Conservation (phyloP, 805 yeast species). For the Metschnikowia shivogae region DNA sequence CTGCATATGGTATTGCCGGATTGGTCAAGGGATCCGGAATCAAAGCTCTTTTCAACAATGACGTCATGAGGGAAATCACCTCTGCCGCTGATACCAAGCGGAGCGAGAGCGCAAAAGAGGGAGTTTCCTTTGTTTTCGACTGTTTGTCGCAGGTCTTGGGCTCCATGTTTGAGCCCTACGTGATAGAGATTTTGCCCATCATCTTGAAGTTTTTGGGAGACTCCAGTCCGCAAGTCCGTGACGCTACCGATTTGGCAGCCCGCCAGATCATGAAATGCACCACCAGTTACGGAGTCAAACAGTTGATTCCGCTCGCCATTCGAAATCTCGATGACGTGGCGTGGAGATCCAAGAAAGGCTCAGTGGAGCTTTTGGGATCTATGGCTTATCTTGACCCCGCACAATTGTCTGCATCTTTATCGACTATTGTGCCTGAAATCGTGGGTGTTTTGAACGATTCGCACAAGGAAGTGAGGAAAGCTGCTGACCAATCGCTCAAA, state of each 20-base stretch:
- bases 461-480: conserved; percentile 93
- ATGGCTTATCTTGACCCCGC: conserved; percentile 98
- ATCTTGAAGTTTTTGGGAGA: conserved; percentile 84
- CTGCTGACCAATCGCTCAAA: conserved; percentile 85
- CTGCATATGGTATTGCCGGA: conserved; percentile 96
- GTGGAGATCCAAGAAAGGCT: conserved; percentile 96
- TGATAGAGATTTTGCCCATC: conserved; percentile 79
- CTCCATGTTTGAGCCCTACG: conserved; percentile 87
- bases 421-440: conserved; percentile 91
- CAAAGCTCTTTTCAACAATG: conserved; percentile 67
- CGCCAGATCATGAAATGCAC: conserved; percentile 84
- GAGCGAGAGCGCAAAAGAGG: conserved; percentile 70
- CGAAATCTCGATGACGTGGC: conserved; percentile 80
- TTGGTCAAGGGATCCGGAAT: conserved; percentile 88
- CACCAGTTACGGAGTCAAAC: conserved; percentile 87
- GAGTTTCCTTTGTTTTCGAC: conserved; percentile 83
- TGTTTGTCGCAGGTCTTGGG: conserved; percentile 77
- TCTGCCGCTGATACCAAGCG: conserved; percentile 88
- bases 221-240: conserved; percentile 76
- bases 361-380: conserved; percentile 92
- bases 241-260: conserved; percentile 84
- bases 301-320: conserved; percentile 86
- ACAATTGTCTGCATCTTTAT: conserved; percentile 83
- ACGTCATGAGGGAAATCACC: conserved; percentile 66
- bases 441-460: conserved; percentile 93